Evolutionary conservation across 306 rosid genomes (phyloP), one percentile per base, ranked within the genome.

Genomic region (Coriaria nepalensis): DNA sequence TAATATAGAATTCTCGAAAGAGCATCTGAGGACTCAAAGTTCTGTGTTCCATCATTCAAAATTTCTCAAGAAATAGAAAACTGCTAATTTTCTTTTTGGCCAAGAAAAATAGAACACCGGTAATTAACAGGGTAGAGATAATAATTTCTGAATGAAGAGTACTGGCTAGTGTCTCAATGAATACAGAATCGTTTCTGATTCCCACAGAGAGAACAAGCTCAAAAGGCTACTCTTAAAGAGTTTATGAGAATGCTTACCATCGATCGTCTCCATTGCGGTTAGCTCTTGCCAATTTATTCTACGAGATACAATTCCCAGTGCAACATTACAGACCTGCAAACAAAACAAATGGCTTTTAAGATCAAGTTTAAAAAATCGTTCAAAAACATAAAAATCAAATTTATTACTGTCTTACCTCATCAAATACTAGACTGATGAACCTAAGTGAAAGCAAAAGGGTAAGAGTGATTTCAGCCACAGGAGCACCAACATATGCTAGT

Each of bases 361-460:
- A 13, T 12, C 12, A 36, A 50, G n/a, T 32, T 50, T 35, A 11
- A 50, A 35, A 33, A 8, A 50, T 13, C 55, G 14, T 36, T 2
- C 35, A 14, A 12, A 50, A 1, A 4, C 7, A 4, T 11, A 34
- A 4, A 34, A 46, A 20, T 39, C 40, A 29, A 12, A 54, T 36
- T 45, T 46, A 55, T 59, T 13, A 20, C 34, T 69, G 20, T 37
- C 77, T 59, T 72, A 81, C 96, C 93, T 88, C 95, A 45, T 88
- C 97, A 58, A 88, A 88, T 71, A 88, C 97, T 6, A 88, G 78
- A 68, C 74, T 74, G 65, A 88, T 61, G 61, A 88, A 88, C 62
- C 97, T 81, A 76, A 88, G 65, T 12, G 97, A 88, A 49, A 88
- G 76, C 80, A 88, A 60, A 51, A 88, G 97, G 56, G 93, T 83